Percentiles rank a stretch among this genome's conserved stretches.
Conservation (phyloP, 495 filamentous ascomycete species). For the Evansstolkia leycettana region DNA sequence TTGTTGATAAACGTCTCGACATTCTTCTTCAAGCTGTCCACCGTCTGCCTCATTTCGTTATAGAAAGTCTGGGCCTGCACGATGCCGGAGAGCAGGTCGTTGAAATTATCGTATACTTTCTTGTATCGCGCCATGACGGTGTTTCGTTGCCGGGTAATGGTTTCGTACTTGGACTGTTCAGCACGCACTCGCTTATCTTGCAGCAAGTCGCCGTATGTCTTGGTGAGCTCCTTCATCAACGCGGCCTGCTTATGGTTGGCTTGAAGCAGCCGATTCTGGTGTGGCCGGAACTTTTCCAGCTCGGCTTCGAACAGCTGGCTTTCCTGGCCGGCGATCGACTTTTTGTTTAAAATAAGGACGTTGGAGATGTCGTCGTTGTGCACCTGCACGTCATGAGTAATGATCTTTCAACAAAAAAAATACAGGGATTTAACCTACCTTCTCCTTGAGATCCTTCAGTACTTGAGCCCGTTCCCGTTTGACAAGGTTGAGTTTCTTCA, state of each 20-base stretch:
- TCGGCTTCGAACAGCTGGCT: constrained; percentile 84
- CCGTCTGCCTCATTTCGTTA: constrained; percentile 87
- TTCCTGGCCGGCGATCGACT: constrained; percentile 73
- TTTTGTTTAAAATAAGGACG: constrained; percentile 94
- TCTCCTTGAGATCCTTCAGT: constrained; percentile 92
- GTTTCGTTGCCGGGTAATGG: constrained; percentile 69
- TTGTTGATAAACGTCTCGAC: constrained; percentile 96
- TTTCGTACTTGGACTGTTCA: constrained; percentile 90
- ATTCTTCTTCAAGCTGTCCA: constrained; percentile 90
- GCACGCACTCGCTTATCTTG: constrained; percentile 90
- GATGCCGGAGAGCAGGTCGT: constrained; percentile 78
- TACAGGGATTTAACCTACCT: constrained; percentile 42
- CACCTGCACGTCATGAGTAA: constrained; percentile 38
- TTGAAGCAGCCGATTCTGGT: constrained; percentile 82
- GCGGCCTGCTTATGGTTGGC: constrained; percentile 89
- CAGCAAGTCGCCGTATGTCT: constrained; percentile 73
- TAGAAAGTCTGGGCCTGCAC: constrained; percentile 86
- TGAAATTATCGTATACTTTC: constrained; percentile 82
- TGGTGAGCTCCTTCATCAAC: constrained; percentile 89
- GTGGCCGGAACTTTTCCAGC: constrained; percentile 89
- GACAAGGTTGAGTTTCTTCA: constrained; percentile 83
- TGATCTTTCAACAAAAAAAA: not conserved
- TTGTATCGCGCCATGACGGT: constrained; percentile 79
- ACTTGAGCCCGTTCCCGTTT: constrained; percentile 85
- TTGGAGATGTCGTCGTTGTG: constrained; percentile 96